Evolutionary conservation across 2,329 filamentous ascomycete species (phyloP).

Genomic region (Fusarium albosuccineum): DNA sequence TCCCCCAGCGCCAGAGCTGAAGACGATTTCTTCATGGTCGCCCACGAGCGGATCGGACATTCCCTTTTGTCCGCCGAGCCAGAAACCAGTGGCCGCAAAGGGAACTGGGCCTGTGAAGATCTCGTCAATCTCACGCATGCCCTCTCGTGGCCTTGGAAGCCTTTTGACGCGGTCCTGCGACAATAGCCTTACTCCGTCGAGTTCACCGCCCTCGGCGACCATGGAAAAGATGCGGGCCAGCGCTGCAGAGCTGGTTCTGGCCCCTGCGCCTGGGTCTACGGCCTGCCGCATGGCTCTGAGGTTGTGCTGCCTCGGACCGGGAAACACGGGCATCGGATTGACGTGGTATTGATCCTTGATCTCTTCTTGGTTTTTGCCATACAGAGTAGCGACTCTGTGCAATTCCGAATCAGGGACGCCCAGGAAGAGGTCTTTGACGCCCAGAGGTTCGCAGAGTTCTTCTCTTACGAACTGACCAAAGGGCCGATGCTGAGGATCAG

Average conservation of each 20-base stretch:
- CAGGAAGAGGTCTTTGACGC: slow-evolving; percentile 7
- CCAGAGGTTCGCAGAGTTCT: slow-evolving; percentile 14
- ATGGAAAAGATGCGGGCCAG: slow-evolving; percentile 19
- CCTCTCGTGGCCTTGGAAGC: slow-evolving; percentile 1
- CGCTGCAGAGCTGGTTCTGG: not conserved
- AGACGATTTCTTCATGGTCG: slow-evolving; percentile 6
- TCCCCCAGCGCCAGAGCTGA: slow-evolving; percentile 17
- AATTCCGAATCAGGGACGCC: slow-evolving; percentile 16
- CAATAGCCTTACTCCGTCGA: slow-evolving; percentile 1
- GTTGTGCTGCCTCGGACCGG: slow-evolving; percentile 11
- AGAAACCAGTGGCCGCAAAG: slow-evolving; percentile 5
- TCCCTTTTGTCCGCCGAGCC: slow-evolving; percentile 7
- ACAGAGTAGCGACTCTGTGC: slow-evolving; percentile 13
- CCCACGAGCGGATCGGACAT: slow-evolving; percentile 5
- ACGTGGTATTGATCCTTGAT: slow-evolving; percentile 11
- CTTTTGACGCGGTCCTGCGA: not conserved
- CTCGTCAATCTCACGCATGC: not conserved
- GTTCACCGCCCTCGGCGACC: slow-evolving; percentile 20
- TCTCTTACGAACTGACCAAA: slow-evolving; percentile 16
- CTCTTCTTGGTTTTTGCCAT: slow-evolving; percentile 4
- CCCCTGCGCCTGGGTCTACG: slow-evolving; percentile 19
- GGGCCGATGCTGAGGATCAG: slow-evolving; percentile 10
- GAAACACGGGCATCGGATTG: slow-evolving; percentile 12
- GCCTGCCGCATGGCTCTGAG: slow-evolving; percentile 13
- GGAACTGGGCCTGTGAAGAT: slow-evolving; percentile 11